Evolutionary conservation across 2,329 filamentous ascomycete genomes (phyloP).

Genomic region (Aureobasidium mangrovei): DNA sequence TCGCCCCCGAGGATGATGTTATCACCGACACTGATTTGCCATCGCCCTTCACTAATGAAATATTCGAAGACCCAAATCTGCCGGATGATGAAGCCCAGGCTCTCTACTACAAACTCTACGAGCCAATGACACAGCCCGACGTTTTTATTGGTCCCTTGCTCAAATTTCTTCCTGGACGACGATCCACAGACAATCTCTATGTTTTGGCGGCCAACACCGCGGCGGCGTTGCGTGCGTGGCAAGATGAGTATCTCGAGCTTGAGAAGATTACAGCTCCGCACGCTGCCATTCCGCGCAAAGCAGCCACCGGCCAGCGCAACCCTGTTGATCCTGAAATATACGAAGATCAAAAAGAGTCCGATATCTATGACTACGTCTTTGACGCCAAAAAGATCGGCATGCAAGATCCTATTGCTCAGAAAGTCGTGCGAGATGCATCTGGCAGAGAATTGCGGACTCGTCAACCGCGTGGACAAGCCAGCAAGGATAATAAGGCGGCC

Average conservation of each 20-base stretch:
- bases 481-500: constrained; percentile 14
- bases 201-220: constrained; percentile 47
- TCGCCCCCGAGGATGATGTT: constrained; percentile 26
- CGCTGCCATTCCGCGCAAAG: constrained; percentile 43
- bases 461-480: constrained; percentile 28
- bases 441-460: constrained; percentile 40
- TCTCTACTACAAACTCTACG: constrained; percentile 32
- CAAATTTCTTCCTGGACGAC: constrained; percentile 33
- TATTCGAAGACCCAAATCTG: constrained; percentile 20
- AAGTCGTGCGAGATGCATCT: constrained; percentile 36
- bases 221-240: constrained; percentile 44
- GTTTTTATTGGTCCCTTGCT: constrained; percentile 35
- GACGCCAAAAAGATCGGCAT: constrained; percentile 43
- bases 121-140: constrained; percentile 35
- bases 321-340: constrained; percentile 41
- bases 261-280: constrained; percentile 45
- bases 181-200: constrained; percentile 46
- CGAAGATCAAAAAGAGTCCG: constrained; percentile 53
- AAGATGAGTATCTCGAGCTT: constrained; percentile 51
- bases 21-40: constrained; percentile 23
- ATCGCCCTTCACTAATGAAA: constrained; percentile 16
- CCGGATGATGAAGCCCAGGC: constrained; percentile 31
- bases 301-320: constrained; percentile 39
- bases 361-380: constrained; percentile 52
- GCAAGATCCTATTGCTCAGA: constrained; percentile 50